phyloP scores from a whole-genome alignment of 2,329 filamentous ascomycete genomes.

The Arthrocladium fulminans region DNA sequence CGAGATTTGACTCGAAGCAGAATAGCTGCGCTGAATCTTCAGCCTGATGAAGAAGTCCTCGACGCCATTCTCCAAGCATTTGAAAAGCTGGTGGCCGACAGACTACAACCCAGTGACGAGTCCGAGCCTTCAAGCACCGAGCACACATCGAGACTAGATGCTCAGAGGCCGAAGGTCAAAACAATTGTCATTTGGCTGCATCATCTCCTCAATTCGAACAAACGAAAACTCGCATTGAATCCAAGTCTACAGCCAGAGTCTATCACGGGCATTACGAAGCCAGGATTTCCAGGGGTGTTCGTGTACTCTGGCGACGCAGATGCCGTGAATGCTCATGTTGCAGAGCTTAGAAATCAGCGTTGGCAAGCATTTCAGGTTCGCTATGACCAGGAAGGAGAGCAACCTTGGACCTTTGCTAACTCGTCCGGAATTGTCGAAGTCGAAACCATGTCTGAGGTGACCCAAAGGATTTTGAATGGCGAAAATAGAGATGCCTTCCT shows the following conservation, averaged over 20 bases:
- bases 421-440: slow-evolving; percentile 16
- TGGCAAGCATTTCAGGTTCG: slow-evolving; percentile 21
- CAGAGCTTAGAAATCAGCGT: slow-evolving; percentile 14
- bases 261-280: slow-evolving; percentile 17
- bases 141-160: background rate
- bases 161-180: slow-evolving; percentile 6
- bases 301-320: slow-evolving; percentile 15
- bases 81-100: slow-evolving; percentile 10
- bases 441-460: slow-evolving; percentile 19
- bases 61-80: slow-evolving; percentile 15
- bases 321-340: slow-evolving; percentile 17
- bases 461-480: slow-evolving; percentile 12
- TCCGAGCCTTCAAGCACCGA: background rate
- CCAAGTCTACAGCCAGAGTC: background rate
- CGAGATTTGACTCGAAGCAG: slow-evolving; percentile 9
- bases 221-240: slow-evolving; percentile 18
- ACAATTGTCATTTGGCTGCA: slow-evolving; percentile 22
- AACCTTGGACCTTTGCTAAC: slow-evolving; percentile 14
- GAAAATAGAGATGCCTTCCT: slow-evolving; percentile 13
- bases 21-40: slow-evolving; percentile 4
- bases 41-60: slow-evolving; percentile 13
- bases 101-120: background rate
- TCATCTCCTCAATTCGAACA: slow-evolving; percentile 18
- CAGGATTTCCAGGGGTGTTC: slow-evolving; percentile 20
- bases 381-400: slow-evolving; percentile 11